These are phyloP conservation scores for Lasiosphaeris hirsuta DNA, from an alignment of 495 filamentous ascomycete genomes.

Conservation along the genomic window DNA sequence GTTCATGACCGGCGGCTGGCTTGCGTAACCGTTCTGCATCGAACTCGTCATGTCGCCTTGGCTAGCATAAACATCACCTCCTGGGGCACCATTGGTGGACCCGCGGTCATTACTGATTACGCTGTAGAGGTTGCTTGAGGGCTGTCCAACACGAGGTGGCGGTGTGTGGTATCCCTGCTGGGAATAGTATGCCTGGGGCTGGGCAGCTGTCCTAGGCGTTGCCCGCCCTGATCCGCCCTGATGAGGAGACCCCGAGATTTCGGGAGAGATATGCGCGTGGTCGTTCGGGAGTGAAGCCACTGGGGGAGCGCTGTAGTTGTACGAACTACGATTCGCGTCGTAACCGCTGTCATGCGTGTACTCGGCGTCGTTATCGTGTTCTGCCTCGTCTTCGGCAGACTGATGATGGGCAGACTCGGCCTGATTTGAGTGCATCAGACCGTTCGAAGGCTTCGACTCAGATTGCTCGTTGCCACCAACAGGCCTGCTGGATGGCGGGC, in stretches of 20 bases:
- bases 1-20: slow-evolving; percentile 61
- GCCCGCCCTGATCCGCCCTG: slow-evolving; percentile 82
- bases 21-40: slow-evolving; percentile 56
- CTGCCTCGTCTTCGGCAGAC: slow-evolving; percentile 67
- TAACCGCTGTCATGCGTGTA: slow-evolving; percentile 78
- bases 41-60: slow-evolving; percentile 56
- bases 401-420: slow-evolving; percentile 53
- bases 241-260: slow-evolving; percentile 86
- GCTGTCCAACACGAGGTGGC: slow-evolving; percentile 66
- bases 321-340: slow-evolving; percentile 64
- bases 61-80: slow-evolving; percentile 65
- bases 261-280: slow-evolving; percentile 76
- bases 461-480: slow-evolving; percentile 56
- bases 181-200: slow-evolving; percentile 69
- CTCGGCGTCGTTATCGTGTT: slow-evolving; percentile 72
- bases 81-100: slow-evolving; percentile 60
- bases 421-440: slow-evolving; percentile 52
- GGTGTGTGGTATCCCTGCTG: slow-evolving; percentile 72
- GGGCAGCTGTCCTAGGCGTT: slow-evolving; percentile 72
- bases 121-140: slow-evolving; percentile 82
- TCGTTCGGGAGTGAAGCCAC: slow-evolving; percentile 67
- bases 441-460: slow-evolving; percentile 68
- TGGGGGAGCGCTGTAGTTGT: slow-evolving; percentile 67
- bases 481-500: slow-evolving; percentile 68
- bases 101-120: slow-evolving; percentile 82